Percentiles rank a stretch among this genome's conserved stretches.
These are phyloP conservation scores for Chrysosporium queenslandicum DNA, from an alignment of 2,329 filamentous ascomycete species.

Conservation along the genomic window DNA sequence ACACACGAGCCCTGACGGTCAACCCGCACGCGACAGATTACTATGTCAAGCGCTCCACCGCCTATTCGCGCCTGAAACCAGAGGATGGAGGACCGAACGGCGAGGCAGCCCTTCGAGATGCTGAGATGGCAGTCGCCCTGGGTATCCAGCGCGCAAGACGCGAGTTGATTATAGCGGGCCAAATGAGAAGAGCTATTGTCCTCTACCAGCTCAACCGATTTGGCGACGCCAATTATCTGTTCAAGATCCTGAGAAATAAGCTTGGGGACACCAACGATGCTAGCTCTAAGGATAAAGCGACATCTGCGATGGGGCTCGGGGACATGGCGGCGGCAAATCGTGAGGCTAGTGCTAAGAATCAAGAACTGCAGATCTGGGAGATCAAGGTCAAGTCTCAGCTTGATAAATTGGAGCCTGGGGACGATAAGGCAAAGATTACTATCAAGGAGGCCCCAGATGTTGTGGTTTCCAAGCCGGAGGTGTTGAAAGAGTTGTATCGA, in stretches of 20 bases:
- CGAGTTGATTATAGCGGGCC: conserved; percentile 66
- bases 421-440: conserved; percentile 38
- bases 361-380: conserved; percentile 48
- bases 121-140: conserved; percentile 53
- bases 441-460: conserved; percentile 47
- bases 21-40: conserved; percentile 61
- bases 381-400: conserved; percentile 47
- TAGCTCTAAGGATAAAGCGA: conserved; percentile 22
- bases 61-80: conserved; percentile 55
- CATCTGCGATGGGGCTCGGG: conserved; percentile 18
- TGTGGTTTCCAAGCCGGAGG: conserved; percentile 35
- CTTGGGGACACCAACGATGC: conserved; percentile 45
- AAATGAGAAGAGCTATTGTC: conserved; percentile 67
- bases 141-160: conserved; percentile 61
- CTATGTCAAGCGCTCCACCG: conserved; percentile 71
- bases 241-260: conserved; percentile 46
- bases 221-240: conserved; percentile 64
- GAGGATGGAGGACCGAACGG: conserved; percentile 36
- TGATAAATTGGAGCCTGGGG: conserved; percentile 40
- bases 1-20: conserved; percentile 54
- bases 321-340: conserved; percentile 8
- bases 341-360: conserved; percentile 19
- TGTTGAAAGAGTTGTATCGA: conserved; percentile 29
- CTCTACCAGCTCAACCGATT: conserved; percentile 60
- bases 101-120: conserved; percentile 54